Evolutionary conservation across 331 rosid species (phyloP).

Genomic region (Quercus tomentella): DNA sequence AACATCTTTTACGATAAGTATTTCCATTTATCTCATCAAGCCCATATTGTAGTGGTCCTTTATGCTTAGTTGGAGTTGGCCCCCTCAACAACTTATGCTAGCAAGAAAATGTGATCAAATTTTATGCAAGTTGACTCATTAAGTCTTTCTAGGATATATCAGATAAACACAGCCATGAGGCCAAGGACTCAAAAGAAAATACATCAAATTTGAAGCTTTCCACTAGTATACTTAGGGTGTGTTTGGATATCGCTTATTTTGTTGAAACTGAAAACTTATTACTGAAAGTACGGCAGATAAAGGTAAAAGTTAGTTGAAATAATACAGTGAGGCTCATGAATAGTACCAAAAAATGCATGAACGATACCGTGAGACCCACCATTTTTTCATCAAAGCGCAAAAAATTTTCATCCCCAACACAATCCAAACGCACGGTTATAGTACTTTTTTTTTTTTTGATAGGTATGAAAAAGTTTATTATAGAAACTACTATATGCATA

Average conservation of each 20-base stretch:
- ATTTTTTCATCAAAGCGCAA: too few species aligned
- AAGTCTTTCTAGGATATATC: neutral
- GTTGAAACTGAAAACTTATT: too few species aligned
- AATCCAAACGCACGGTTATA: neutral
- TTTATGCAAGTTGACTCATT: neutral
- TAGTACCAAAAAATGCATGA: too few species aligned
- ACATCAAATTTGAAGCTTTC: constrained; percentile 1
- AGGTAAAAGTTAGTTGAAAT: too few species aligned
- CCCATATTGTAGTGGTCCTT: neutral
- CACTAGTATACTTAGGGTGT: neutral
- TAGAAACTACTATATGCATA: neutral
- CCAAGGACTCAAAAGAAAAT: neutral
- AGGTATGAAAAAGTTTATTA: too few species aligned
- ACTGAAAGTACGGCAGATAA: too few species aligned
- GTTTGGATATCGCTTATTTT: too few species aligned
- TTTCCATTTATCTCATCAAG: neutral
- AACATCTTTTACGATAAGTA: neutral
- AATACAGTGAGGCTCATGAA: rapidly evolving
- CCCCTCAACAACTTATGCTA: neutral
- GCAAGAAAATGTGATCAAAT: neutral
- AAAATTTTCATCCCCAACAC: too few species aligned
- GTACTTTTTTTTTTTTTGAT: neutral
- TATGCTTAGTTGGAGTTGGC: neutral
- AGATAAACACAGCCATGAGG: neutral
- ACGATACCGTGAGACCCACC: too few species aligned